phyloP scores from a whole-genome alignment of 2,329 filamentous ascomycete species.

The Lojkania enalia region DNA sequence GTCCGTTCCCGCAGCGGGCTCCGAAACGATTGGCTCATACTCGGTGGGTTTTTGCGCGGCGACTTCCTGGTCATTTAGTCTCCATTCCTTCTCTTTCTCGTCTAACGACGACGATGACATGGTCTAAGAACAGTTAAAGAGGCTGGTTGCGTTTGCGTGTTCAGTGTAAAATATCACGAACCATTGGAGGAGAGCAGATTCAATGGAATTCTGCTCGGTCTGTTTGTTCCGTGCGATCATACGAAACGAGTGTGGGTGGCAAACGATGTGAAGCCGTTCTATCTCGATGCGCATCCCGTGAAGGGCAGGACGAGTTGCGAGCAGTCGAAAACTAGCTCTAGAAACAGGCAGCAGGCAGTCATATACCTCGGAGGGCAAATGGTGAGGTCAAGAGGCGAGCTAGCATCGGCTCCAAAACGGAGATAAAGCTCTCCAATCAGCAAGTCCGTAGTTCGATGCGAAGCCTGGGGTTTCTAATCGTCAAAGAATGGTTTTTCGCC shows the following conservation, averaged over 20 bases:
- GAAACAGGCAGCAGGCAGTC: constrained; percentile 19
- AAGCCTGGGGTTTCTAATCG: constrained; percentile 32
- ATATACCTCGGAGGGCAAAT: constrained; percentile 27
- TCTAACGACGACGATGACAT: constrained; percentile 26
- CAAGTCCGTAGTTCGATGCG: constrained; percentile 16
- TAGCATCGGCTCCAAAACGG: constrained; percentile 31
- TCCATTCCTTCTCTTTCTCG: constrained; percentile 45
- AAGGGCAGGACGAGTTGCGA: too few species aligned
- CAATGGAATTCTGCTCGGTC: too few species aligned
- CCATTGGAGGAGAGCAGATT: too few species aligned
- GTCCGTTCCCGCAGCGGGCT: constrained; percentile 40
- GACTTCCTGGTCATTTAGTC: constrained; percentile 40
- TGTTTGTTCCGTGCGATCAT: too few species aligned
- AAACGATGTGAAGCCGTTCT: too few species aligned
- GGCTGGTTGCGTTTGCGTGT: background rate
- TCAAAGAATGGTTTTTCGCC: constrained; percentile 25
- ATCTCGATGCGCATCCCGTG: too few species aligned
- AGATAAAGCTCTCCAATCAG: constrained; percentile 32
- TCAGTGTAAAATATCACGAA: background rate
- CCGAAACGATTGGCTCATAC: constrained; percentile 47
- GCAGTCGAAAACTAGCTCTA: too few species aligned
- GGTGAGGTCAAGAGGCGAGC: constrained; percentile 19
- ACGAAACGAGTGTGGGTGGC: too few species aligned
- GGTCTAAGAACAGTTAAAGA: background rate
- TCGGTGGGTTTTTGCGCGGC: constrained; percentile 39